A percentile compares a stretch with the other conserved stretches of the same genome.
phyloP scores from a whole-genome alignment of 2,329 filamentous ascomycete species.

The Dothistroma pini region DNA sequence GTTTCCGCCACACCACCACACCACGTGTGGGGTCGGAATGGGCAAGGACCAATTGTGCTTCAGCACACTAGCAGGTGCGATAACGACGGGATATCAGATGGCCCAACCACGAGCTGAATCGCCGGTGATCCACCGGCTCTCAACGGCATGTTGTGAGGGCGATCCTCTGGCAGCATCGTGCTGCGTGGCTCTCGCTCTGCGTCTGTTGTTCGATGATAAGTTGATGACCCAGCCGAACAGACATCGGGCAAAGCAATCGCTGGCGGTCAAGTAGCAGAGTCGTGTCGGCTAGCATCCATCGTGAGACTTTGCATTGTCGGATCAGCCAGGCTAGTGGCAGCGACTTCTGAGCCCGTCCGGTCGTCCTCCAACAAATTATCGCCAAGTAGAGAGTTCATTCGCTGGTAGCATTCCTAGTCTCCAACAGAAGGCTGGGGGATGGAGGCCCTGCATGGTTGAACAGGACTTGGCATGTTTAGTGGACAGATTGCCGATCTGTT shows the following conservation, averaged over 20 bases:
- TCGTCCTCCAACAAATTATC: neutral
- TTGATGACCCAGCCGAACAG: neutral
- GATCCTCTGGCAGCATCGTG: neutral
- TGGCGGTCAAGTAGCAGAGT: neutral
- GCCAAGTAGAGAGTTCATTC: neutral
- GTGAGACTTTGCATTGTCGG: neutral
- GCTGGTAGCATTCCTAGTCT: neutral
- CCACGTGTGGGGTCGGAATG: neutral
- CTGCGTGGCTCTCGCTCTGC: neutral
- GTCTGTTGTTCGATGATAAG: neutral
- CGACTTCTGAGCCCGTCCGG: neutral
- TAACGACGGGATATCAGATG: conserved; percentile 1
- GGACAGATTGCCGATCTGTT: conserved; percentile 2
- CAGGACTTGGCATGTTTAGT: neutral
- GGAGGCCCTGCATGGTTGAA: neutral
- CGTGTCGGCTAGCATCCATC: neutral
- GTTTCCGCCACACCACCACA: neutral
- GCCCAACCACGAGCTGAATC: neutral
- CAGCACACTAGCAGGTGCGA: neutral
- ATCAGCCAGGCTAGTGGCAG: neutral
- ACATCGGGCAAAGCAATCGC: neutral
- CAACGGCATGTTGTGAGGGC: neutral
- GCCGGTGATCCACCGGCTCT: conserved; percentile 2
- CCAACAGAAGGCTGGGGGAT: neutral
- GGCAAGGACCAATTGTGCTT: neutral